Percentiles rank a stretch among this genome's conserved stretches.
phyloP scores from a whole-genome alignment of 2,329 filamentous ascomycete species.

The Chrysosphaeria jannelii region DNA sequence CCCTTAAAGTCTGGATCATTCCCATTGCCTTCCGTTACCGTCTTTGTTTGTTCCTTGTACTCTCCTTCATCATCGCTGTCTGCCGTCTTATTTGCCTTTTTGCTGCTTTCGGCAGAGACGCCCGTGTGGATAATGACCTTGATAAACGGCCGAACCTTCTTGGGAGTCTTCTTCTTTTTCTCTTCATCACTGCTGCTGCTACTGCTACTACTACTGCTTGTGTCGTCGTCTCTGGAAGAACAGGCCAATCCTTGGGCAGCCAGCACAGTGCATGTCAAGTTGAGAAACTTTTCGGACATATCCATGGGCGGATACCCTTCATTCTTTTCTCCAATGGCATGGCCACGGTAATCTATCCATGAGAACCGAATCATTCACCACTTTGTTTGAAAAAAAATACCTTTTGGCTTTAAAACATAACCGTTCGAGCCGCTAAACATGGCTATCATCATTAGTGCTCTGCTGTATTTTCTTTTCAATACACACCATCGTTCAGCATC shows the following conservation, averaged over 20 bases:
- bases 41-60: conserved; percentile 19
- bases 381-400: conserved; percentile 13
- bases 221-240: conserved; percentile 10
- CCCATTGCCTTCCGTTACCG: conserved; percentile 3
- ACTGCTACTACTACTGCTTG: neutral
- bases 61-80: conserved; percentile 24
- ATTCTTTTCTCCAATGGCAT: no score
- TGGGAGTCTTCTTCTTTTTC: conserved; percentile 18
- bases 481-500: conserved; percentile 93
- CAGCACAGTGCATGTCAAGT: conserved; percentile 36
- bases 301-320: no score
- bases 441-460: no score
- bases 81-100: conserved; percentile 11
- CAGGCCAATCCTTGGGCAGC: conserved; percentile 51
- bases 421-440: conserved; percentile 34
- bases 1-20: conserved; percentile 29
- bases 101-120: conserved; percentile 9
- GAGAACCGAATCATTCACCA: no score
- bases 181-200: neutral
- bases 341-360: no score
- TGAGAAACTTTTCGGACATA: no score
- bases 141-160: conserved; percentile 44
- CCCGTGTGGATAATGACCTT: conserved; percentile 66
- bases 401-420: conserved; percentile 60
- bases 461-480: neutral